These are phyloP conservation scores for Diatrype stigma DNA, from an alignment of 2,329 filamentous ascomycete species.

Conservation along the genomic window DNA sequence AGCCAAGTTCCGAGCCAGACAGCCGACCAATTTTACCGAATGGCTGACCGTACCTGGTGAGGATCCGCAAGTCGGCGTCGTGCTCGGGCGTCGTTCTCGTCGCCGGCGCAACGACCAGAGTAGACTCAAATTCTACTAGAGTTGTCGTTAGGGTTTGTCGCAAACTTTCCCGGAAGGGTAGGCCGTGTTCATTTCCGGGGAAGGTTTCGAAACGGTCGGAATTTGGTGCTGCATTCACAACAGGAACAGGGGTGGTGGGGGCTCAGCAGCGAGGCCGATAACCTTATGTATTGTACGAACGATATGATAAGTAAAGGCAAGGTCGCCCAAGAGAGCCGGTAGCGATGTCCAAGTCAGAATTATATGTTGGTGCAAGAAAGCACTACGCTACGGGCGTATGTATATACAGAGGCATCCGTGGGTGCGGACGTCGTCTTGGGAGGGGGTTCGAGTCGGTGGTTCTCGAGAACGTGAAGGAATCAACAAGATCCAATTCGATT, in stretches of 20 bases:
- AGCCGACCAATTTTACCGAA: conserved; percentile 17
- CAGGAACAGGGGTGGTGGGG: too few species aligned
- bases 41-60: not conserved
- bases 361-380: too few species aligned
- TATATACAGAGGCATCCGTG: not conserved
- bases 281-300: not conserved
- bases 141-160: not conserved
- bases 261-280: not conserved
- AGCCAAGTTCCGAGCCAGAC: conserved; percentile 40
- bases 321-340: not conserved
- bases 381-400: not conserved
- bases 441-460: not conserved
- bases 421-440: too few species aligned
- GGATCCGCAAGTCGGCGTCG: not conserved
- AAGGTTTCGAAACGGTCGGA: not conserved
- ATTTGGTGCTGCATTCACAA: not conserved
- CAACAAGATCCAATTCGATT: not conserved
- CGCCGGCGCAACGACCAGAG: too few species aligned
- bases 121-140: not conserved
- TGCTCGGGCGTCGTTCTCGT: too few species aligned
- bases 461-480: not conserved
- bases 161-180: not conserved
- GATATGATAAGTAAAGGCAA: too few species aligned
- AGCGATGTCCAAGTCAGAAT: not conserved
- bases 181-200: not conserved